Conservation (phyloP, 371 early-diverging fungal genomes). For the Mortierella sp. region DNA sequence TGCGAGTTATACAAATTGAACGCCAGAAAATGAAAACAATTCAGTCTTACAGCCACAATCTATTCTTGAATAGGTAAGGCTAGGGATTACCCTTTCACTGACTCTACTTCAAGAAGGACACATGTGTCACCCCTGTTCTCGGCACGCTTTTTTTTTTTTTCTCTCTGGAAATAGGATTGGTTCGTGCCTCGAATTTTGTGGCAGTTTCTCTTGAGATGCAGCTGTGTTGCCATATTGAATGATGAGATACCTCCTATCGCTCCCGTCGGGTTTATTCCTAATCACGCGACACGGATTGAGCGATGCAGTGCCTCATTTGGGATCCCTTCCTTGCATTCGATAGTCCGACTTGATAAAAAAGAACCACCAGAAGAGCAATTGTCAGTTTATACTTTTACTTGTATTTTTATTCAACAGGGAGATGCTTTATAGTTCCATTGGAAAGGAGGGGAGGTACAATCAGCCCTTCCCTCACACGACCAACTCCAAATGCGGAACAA, state of each 20-base stretch:
- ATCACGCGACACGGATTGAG: neutral
- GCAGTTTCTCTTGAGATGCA: too few species aligned
- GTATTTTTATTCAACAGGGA: neutral
- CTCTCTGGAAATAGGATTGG: neutral
- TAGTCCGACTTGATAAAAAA: constrained; percentile 1
- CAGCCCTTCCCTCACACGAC: neutral
- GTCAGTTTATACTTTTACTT: neutral
- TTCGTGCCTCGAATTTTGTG: neutral
- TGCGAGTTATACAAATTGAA: too few species aligned
- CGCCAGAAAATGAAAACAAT: too few species aligned
- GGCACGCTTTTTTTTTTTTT: too few species aligned
- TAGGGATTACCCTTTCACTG: too few species aligned
- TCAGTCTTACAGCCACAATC: too few species aligned
- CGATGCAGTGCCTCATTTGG: neutral
- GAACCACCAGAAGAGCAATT: neutral
- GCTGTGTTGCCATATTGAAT: too few species aligned
- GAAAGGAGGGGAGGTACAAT: neutral
- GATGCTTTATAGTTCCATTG: constrained; percentile 1
- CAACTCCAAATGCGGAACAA: constrained; percentile 1
- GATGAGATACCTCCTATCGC: too few species aligned
- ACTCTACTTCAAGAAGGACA: too few species aligned
- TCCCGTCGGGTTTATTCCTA: neutral
- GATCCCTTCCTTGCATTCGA: neutral
- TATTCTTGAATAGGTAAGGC: too few species aligned
- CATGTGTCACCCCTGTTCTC: too few species aligned